These are phyloP conservation scores for Flaveria bidentis DNA, from an alignment of 129 eudicot genomes.

Conservation along the genomic window DNA sequence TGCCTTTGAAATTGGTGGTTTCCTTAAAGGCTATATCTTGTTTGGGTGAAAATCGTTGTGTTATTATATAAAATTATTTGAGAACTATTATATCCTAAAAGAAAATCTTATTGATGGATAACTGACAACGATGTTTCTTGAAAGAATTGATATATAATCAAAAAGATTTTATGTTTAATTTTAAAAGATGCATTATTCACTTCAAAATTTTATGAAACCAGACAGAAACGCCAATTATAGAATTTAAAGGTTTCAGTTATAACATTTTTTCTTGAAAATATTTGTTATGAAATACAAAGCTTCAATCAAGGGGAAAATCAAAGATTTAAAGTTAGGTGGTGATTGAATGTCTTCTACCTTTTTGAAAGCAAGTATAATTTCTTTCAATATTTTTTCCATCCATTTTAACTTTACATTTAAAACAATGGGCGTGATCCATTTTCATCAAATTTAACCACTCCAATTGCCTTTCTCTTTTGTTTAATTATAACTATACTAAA, in stretches of 20 bases:
- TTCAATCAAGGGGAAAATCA: constrained; percentile 33
- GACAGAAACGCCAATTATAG: not conserved
- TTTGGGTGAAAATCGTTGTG: not conserved
- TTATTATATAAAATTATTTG: not conserved
- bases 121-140: not conserved
- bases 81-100: not conserved
- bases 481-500: too few relatives aligned
- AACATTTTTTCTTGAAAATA: not conserved
- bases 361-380: constrained; percentile 24
- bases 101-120: constrained; percentile 1
- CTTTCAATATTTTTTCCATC: not conserved
- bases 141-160: not conserved
- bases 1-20: not conserved
- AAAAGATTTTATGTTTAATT: not conserved
- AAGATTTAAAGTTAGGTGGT: constrained; percentile 25
- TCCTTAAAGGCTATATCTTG: not conserved
- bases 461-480: not conserved
- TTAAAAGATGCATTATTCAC: not conserved
- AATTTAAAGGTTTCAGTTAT: not conserved
- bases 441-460: not conserved
- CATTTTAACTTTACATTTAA: constrained; percentile 23
- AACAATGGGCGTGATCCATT: constrained; percentile 3
- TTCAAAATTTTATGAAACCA: not conserved
- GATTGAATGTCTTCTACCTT: constrained; percentile 30
- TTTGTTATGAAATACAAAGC: constrained; percentile 13